Evolutionary conservation across 352 stramenopile species (phyloP), one percentile per base, ranked within the genome.

Genomic region (Albugo laibachii): DNA sequence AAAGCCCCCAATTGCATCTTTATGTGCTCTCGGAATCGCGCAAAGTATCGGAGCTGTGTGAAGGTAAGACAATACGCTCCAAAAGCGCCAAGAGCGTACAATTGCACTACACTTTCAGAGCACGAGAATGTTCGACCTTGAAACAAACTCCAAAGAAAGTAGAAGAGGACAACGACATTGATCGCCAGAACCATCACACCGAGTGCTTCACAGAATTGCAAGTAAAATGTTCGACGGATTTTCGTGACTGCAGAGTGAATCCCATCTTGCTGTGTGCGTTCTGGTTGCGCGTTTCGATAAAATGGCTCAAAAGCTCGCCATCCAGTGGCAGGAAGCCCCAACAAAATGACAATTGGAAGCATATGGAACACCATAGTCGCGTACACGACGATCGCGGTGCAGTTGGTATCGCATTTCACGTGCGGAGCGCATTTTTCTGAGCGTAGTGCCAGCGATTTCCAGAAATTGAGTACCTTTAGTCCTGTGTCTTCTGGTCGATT

Each of bases 1-100:
- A 85, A 86, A 1, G 76, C 77, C 10, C 77, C 77, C 11, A 89
- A 59, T 50, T 85, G 74, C 77, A 86, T 85, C 54, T 81, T 84
- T 46, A 89, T 52, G 46, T 89, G 77, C 54, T 91, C 77, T 31
- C 77, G 69, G 58, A 91, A 91, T 11, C 74, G 77, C 16, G 74
- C 68, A 54, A 87, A 91, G 52, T 79, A 80, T 37, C 65, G 77
- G 40, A 91, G 57, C 50, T 81, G 66, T 15, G 81, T 47, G 18
- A 83, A 75, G n/a, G 69, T 66, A 31, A 52, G 54, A 19, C 80
- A 48, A 48, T 71, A 85, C 21, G 56, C 66, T 11, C 79, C 38
- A 14, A 78, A 52, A 0, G 67, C 71, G 16, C 61, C 61, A 18
- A 63, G 16, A 5, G 65, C 53, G 51, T 79, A 89, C 15, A 54